Evolutionary conservation across 1,284 basidiomycete genomes (phyloP).

Genomic region (Xanthoconium separans): DNA sequence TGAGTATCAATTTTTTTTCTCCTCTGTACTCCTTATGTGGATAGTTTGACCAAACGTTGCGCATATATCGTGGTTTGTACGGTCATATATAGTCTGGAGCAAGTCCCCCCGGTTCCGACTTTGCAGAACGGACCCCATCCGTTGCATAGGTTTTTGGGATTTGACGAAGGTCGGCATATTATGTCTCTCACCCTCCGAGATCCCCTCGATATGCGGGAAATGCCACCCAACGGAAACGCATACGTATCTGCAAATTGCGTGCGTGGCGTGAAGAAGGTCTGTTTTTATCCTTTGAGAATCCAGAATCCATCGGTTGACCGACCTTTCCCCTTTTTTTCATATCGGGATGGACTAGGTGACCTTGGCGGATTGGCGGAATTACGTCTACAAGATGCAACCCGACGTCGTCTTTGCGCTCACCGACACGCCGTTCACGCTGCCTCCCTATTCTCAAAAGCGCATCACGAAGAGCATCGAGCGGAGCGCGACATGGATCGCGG

Average conservation of each 20-base stretch:
- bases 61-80: background rate
- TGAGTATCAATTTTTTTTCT: constrained; percentile 41
- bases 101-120: constrained; percentile 57
- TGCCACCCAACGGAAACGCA: constrained; percentile 67
- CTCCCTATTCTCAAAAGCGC: constrained; percentile 70
- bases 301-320: background rate
- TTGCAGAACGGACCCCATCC: constrained; percentile 50
- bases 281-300: constrained; percentile 5
- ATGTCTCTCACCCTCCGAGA: constrained; percentile 64
- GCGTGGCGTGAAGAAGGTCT: constrained; percentile 71
- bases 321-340: background rate
- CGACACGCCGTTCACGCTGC: constrained; percentile 64
- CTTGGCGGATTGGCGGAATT: constrained; percentile 51
- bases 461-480: constrained; percentile 72
- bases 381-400: constrained; percentile 53
- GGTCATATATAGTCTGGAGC: constrained; percentile 50
- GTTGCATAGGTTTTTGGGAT: constrained; percentile 61
- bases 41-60: background rate
- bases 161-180: constrained; percentile 47
- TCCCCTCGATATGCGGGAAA: constrained; percentile 57
- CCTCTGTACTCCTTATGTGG: too few species aligned
- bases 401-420: constrained; percentile 71
- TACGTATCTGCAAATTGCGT: constrained; percentile 57
- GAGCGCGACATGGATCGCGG: constrained; percentile 58
- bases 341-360: constrained; percentile 46